A percentile compares a stretch with the other conserved stretches of the same genome.
phyloP scores from a whole-genome alignment of 2,329 filamentous ascomycete species.

The Pseudogymnoascus sp. region DNA sequence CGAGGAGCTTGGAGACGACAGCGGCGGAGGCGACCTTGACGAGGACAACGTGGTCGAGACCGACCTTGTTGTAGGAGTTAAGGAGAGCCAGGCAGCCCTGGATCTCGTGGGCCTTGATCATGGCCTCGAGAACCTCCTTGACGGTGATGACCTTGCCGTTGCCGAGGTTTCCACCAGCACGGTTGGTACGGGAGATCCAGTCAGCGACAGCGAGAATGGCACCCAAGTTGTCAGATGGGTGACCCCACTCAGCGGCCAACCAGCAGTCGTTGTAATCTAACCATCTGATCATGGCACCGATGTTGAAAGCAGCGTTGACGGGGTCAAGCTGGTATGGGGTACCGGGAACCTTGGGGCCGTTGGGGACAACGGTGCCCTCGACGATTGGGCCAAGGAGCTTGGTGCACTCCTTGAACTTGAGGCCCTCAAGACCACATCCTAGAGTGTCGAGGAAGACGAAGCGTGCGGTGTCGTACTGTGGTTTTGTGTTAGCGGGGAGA shows the following conservation, averaged over 20 bases:
- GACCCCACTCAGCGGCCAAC: conserved; percentile 97
- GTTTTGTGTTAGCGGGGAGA: conserved; percentile 15
- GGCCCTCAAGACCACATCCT: conserved; percentile 89
- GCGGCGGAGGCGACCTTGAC: conserved; percentile 96
- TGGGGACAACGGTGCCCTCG: conserved; percentile 81
- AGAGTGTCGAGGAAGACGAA: conserved; percentile 96
- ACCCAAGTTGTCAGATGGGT: conserved; percentile 95
- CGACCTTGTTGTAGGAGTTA: conserved; percentile 99
- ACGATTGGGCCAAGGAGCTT: conserved; percentile 92
- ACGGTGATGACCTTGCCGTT: conserved; percentile 84
- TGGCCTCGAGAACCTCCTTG: conserved; percentile 85
- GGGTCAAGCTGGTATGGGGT: conserved; percentile 93
- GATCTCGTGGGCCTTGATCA: conserved; percentile 99
- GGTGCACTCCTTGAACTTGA: conserved; percentile 91
- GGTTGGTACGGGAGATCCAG: conserved; percentile 90
- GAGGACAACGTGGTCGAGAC: conserved; percentile 91
- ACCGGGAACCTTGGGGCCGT: conserved; percentile 83
- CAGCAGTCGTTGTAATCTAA: conserved; percentile 99
- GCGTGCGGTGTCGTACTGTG: conserved; percentile 85
- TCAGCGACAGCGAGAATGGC: conserved; percentile 95
- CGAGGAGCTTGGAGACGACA: conserved; percentile 91
- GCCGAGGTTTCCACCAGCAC: conserved; percentile 67
- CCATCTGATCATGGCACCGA: conserved; percentile 97
- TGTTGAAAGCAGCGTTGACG: conserved; percentile 95
- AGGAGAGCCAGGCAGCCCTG: conserved; percentile 94